A percentile compares a stretch with the other conserved stretches of the same genome.
Evolutionary conservation across 2,329 filamentous ascomycete genomes (phyloP).

Genomic region (Aspergillus sp.): DNA sequence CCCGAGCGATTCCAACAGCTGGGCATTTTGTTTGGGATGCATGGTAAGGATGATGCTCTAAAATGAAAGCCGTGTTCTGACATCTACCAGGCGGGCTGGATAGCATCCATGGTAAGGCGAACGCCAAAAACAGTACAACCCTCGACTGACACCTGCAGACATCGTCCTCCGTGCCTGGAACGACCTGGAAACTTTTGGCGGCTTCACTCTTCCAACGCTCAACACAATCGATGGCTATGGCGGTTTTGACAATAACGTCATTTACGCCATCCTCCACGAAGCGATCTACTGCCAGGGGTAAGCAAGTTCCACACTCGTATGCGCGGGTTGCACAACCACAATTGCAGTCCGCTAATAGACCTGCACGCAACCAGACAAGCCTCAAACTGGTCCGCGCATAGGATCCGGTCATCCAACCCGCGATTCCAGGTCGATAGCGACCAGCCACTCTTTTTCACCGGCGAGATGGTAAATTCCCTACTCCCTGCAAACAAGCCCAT

Average conservation of each 20-base stretch:
- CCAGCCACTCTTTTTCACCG: slow-evolving; percentile 62
- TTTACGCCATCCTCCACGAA: slow-evolving; percentile 84
- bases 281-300: slow-evolving; percentile 70
- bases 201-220: slow-evolving; percentile 63
- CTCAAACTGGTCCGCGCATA: slow-evolving; percentile 66
- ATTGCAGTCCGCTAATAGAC: too few species aligned
- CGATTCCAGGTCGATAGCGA: slow-evolving; percentile 39
- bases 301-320: slow-evolving; percentile 1
- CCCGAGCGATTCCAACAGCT: slow-evolving; percentile 65
- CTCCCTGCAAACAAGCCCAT: neutral
- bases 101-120: slow-evolving; percentile 50
- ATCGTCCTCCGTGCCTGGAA: slow-evolving; percentile 59
- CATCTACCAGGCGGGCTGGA: slow-evolving; percentile 54
- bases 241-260: slow-evolving; percentile 63
- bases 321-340: too few species aligned
- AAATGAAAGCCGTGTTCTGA: slow-evolving; percentile 6
- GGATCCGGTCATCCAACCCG: slow-evolving; percentile 23
- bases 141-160: slow-evolving; percentile 32
- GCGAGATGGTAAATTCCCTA: slow-evolving; percentile 59
- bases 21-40: slow-evolving; percentile 67
- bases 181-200: slow-evolving; percentile 68
- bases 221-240: slow-evolving; percentile 57
- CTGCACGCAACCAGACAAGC: slow-evolving; percentile 37
- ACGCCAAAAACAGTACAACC: slow-evolving; percentile 1
- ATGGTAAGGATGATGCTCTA: slow-evolving; percentile 41